Conservation (phyloP, 2,329 filamentous ascomycete species). For the Cladosporium velox region DNA sequence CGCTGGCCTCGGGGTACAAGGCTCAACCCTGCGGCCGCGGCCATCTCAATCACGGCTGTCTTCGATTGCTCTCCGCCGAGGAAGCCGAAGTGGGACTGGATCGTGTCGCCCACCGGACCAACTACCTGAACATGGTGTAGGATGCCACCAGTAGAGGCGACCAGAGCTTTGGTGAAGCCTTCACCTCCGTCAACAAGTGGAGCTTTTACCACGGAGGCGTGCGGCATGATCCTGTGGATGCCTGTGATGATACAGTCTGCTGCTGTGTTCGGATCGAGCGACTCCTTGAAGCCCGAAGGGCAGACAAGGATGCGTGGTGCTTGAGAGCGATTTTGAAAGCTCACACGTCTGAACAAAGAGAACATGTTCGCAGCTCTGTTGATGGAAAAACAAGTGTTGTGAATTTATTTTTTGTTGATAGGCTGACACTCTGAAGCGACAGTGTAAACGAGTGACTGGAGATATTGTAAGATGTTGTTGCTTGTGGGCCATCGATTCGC, state of each 20-base stretch:
- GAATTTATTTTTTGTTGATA: neutral
- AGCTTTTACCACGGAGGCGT: slow-evolving; percentile 49
- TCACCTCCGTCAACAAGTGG: slow-evolving; percentile 58
- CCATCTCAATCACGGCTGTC: slow-evolving; percentile 57
- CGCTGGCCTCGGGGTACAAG: slow-evolving; percentile 49
- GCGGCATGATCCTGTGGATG: slow-evolving; percentile 48
- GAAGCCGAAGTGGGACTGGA: slow-evolving; percentile 52
- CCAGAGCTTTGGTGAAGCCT: slow-evolving; percentile 52
- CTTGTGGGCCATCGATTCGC: neutral
- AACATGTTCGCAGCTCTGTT: slow-evolving; percentile 3
- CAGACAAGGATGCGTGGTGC: slow-evolving; percentile 49
- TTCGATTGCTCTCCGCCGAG: slow-evolving; percentile 37
- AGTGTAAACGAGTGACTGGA: slow-evolving; percentile 8
- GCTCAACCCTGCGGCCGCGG: slow-evolving; percentile 54
- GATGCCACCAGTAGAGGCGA: slow-evolving; percentile 46
- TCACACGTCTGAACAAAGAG: slow-evolving; percentile 13
- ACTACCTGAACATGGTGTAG: slow-evolving; percentile 44
- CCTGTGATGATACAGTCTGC: slow-evolving; percentile 55
- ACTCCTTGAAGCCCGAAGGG: slow-evolving; percentile 58
- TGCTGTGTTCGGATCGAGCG: slow-evolving; percentile 51
- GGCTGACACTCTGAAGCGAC: neutral
- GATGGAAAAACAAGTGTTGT: neutral
- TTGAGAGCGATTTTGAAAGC: slow-evolving; percentile 25
- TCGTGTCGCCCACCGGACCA: slow-evolving; percentile 47
- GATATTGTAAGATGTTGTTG: neutral